A percentile compares a stretch with the other conserved stretches of the same genome.
Conservation (phyloP, 2,329 filamentous ascomycete species). For the Alternaria brassicicola region DNA sequence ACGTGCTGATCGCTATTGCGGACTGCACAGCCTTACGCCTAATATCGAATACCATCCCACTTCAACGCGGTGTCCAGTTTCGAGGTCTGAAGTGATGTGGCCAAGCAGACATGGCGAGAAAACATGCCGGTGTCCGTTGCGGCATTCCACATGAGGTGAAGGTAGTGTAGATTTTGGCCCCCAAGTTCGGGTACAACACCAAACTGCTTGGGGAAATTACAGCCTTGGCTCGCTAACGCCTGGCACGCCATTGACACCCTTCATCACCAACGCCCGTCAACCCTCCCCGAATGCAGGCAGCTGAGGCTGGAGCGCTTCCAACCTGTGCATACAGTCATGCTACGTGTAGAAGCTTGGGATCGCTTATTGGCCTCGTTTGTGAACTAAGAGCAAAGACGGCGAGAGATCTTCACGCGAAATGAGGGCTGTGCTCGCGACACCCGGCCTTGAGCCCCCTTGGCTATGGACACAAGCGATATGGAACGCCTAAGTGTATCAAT, state of each 20-base stretch:
- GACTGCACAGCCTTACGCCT: constrained; percentile 23
- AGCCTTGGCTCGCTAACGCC: constrained; percentile 32
- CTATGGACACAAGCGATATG: constrained; percentile 10
- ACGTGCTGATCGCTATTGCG: constrained; percentile 17
- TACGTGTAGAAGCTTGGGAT: constrained; percentile 1
- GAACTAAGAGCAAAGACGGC: constrained; percentile 5
- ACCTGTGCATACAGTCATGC: neutral
- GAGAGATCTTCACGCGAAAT: constrained; percentile 18
- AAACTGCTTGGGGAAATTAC: constrained; percentile 17
- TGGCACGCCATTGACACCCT: constrained; percentile 19
- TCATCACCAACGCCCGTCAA: constrained; percentile 1
- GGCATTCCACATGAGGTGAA: neutral
- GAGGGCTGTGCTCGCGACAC: constrained; percentile 27
- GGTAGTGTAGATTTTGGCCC: constrained; percentile 11
- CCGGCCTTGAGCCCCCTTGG: constrained; percentile 18
- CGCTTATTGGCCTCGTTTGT: constrained; percentile 14
- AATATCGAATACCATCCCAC: neutral
- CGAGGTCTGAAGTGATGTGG: neutral
- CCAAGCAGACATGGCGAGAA: neutral
- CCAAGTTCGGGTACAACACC: constrained; percentile 7
- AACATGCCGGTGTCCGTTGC: neutral
- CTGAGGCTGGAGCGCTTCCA: constrained; percentile 21
- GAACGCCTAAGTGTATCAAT: constrained; percentile 25
- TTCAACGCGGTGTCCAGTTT: neutral
- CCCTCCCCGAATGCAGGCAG: constrained; percentile 2